Percentiles rank a stretch among this genome's conserved stretches.
phyloP scores from a whole-genome alignment of 1,139 yeast genomes.

The Arxiozyma slooffiae region DNA sequence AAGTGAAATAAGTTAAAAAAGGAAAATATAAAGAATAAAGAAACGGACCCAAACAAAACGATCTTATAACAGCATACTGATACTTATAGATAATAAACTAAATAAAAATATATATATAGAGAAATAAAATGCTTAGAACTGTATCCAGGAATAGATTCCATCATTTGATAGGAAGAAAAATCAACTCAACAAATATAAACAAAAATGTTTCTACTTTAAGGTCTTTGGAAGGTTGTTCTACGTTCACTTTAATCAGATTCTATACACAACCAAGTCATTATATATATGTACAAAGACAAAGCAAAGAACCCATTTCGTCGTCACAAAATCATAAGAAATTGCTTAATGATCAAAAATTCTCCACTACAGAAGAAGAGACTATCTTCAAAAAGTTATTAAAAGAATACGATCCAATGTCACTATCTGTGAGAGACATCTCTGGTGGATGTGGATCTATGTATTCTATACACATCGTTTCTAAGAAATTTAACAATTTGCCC shows the following conservation, averaged over 20 bases:
- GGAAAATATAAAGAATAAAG: background rate
- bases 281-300: background rate
- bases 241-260: background rate
- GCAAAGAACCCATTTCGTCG: background rate
- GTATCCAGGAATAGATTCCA: background rate
- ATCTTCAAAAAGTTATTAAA: slow-evolving; percentile 47
- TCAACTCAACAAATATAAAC: too few relatives aligned
- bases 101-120: too few relatives aligned
- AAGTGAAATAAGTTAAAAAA: background rate
- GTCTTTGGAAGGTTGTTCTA: background rate
- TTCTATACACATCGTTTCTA: slow-evolving; percentile 69
- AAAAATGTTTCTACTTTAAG: background rate
- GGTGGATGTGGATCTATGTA: slow-evolving; percentile 99
- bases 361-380: slow-evolving; percentile 57
- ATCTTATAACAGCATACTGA: background rate
- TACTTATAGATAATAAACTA: background rate
- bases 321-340: background rate
- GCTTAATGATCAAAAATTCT: slow-evolving; percentile 1
- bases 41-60: background rate
- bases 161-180: background rate
- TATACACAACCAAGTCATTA: background rate
- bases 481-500: slow-evolving; percentile 63
- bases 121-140: background rate
- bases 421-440: slow-evolving; percentile 74
- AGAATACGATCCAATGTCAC: slow-evolving; percentile 47